phyloP scores from a whole-genome alignment of 331 rosid species.

The Malus hybrid region DNA sequence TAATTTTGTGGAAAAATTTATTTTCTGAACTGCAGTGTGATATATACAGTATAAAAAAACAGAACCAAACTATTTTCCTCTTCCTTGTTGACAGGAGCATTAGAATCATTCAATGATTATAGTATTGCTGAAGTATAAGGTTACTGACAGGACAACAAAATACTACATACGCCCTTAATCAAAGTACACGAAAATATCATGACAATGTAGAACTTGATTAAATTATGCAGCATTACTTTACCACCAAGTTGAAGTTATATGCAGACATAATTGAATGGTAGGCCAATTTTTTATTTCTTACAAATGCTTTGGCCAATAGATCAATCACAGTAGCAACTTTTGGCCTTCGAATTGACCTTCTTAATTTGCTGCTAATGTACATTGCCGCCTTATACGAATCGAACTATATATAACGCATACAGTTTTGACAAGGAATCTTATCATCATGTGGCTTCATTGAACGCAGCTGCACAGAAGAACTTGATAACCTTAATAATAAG shows the following conservation, averaged over 20 bases:
- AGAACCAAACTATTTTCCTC: not conserved
- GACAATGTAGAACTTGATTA: not conserved
- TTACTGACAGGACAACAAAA: not conserved
- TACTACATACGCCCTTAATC: not conserved
- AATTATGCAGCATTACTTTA: not conserved
- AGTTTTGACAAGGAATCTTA: not conserved
- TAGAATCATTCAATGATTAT: not conserved
- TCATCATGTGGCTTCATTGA: too few species aligned
- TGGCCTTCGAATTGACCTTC: not conserved
- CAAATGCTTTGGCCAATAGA: not conserved
- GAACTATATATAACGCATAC: not conserved
- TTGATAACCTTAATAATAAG: too few species aligned
- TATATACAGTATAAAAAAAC: not conserved
- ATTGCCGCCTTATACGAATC: not conserved
- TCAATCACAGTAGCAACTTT: not conserved
- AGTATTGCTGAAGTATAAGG: not conserved
- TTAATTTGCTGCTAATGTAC: not conserved
- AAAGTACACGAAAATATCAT: not conserved
- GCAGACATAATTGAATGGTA: slow-evolving; percentile 1
- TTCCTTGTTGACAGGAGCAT: not conserved
- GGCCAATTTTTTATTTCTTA: not conserved
- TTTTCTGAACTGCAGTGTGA: too few species aligned
- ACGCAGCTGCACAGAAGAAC: too few species aligned
- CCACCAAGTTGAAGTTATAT: not conserved
- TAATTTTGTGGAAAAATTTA: not conserved